phyloP scores from a whole-genome alignment of 805 yeast species.

The Lipomyces yamanashiensis region DNA sequence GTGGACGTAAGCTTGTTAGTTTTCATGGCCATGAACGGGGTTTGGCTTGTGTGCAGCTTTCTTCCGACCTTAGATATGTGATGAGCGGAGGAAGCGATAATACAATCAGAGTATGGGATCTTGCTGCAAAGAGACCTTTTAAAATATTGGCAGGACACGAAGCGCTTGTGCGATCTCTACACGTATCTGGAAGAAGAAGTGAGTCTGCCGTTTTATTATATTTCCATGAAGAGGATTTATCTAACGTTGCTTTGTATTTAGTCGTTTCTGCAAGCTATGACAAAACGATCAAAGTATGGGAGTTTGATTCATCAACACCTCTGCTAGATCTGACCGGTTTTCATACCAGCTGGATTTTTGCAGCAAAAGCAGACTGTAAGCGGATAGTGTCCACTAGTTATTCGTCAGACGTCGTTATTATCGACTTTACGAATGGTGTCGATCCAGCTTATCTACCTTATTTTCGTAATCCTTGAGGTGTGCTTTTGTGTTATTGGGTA shows the following conservation, averaged over 20 bases:
- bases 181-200: conserved; percentile 37
- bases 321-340: conserved; percentile 40
- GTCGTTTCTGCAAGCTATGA: conserved; percentile 48
- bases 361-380: conserved; percentile 42
- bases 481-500: background rate
- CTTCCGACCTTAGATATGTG: conserved; percentile 67
- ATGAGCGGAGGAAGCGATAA: conserved; percentile 88
- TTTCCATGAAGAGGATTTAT: background rate
- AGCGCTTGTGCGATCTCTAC: conserved; percentile 72
- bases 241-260: background rate
- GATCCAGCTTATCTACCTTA: conserved; percentile 32
- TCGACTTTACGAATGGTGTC: conserved; percentile 44
- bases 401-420: conserved; percentile 43
- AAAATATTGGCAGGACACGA: conserved; percentile 54
- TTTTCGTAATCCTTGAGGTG: conserved; percentile 6
- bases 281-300: conserved; percentile 47
- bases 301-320: conserved; percentile 40
- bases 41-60: conserved; percentile 81
- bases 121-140: background rate
- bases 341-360: conserved; percentile 46
- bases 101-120: conserved; percentile 77
- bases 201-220: background rate
- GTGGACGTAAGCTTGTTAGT: conserved; percentile 70
- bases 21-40: conserved; percentile 82
- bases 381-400: conserved; percentile 45